Evolutionary conservation across 768 basidiomycete species (phyloP), one percentile per base, ranked within the genome.

Genomic region (Hirschioporus abietinus): DNA sequence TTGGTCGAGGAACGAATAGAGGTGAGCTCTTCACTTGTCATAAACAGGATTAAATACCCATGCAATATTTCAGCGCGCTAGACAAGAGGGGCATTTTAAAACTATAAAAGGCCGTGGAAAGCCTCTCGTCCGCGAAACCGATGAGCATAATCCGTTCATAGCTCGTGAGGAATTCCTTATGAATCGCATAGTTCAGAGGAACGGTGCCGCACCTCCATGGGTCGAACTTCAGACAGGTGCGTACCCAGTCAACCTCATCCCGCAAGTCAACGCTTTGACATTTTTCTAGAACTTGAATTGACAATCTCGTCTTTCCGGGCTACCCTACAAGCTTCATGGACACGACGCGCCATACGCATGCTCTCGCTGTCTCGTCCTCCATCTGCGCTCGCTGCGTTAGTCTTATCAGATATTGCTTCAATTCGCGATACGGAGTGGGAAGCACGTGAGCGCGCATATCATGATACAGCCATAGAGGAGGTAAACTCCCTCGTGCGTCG

Each of bases 131-230:
- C 71, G 74, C 52, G 74, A 78, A 63, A 74, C 70, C 1, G 83
- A 84, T 26, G 84, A 86, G 67, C 73, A 76, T n/a, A 88, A 88
- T 70, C 86, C 84, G 12, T 87, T 85, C 75, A 88, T 95, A 67
- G 84, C 83, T 7, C 81, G 89, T 8, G 90, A 91, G 70, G 92
- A 94, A 72, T 91, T 89, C 70, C 78, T 95, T 62, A 88, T 95
- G 88, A 95, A 94, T 70, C 86, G 93, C 15, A 92, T 93, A 66
- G 84, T 95, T 7, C 88, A 92, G 72, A 81, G 86, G 63, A 89
- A 93, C 69, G 92, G 90, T n/a, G 90, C 89, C 7, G 84, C 86
- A 3, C 93, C 93, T 34, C 89, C 91, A 3, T 95, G 93, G 93
- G 88, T 95, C 0, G 92, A 95, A 76, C 71, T 92, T 35, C 93